Evolutionary conservation across 139 green algal species (phyloP).

Genomic region (Nannochloris sp.): DNA sequence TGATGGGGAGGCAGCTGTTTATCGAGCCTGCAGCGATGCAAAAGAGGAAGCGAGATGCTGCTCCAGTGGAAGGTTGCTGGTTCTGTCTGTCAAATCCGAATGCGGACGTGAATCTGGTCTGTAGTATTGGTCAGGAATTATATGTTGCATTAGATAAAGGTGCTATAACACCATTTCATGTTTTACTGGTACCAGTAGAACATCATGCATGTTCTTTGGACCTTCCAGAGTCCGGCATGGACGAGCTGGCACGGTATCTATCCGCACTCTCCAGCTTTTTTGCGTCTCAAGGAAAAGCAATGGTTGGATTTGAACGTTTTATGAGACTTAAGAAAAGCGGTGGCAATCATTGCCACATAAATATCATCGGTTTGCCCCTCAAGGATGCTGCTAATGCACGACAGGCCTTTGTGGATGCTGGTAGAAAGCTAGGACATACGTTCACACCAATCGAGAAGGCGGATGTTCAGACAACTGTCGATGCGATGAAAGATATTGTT

Average conservation of each 20-base stretch:
- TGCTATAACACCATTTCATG: conserved; percentile 62
- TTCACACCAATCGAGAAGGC: conserved; percentile 16
- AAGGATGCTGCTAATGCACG: conserved; percentile 1
- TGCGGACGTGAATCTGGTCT: conserved; percentile 50
- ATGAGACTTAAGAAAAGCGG: conserved; percentile 57
- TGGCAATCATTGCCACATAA: conserved; percentile 87
- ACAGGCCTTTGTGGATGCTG: conserved; percentile 23
- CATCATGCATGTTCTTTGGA: conserved; percentile 59
- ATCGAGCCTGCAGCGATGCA: conserved; percentile 32
- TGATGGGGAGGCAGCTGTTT: conserved; percentile 49
- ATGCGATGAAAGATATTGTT: conserved; percentile 37
- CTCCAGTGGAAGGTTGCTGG: conserved; percentile 70
- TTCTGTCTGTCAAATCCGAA: conserved; percentile 69
- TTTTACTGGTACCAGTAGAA: conserved; percentile 84
- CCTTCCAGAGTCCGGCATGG: conserved; percentile 31
- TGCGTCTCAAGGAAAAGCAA: conserved; percentile 38
- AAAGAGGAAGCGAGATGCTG: background rate
- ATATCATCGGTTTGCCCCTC: conserved; percentile 51
- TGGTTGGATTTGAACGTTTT: conserved; percentile 87
- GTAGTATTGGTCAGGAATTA: conserved; percentile 55
- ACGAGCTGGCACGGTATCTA: conserved; percentile 65
- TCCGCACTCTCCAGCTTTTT: conserved; percentile 57
- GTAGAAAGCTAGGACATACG: conserved; percentile 20
- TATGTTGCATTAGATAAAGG: conserved; percentile 83
- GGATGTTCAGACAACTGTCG: conserved; percentile 14